Conservation (phyloP, 805 yeast genomes). For the Komagataella populi region DNA sequence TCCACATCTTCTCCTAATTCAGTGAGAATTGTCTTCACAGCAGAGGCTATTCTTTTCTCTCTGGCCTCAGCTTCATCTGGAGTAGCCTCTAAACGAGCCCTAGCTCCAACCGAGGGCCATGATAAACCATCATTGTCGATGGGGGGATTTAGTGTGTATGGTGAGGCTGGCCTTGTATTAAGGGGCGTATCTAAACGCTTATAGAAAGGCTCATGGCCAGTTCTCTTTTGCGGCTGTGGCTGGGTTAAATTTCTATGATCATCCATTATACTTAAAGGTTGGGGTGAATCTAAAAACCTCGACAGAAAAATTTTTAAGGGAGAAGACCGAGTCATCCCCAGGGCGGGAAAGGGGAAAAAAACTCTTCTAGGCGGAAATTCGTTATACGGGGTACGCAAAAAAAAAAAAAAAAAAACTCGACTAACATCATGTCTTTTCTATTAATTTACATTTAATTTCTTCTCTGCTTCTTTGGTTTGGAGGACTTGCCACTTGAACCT, state of each 20-base stretch:
- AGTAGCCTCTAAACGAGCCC: conserved; percentile 57
- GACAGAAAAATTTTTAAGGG: background rate
- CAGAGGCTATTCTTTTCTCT: conserved; percentile 67
- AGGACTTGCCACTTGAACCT: conserved; percentile 50
- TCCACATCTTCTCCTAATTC: conserved; percentile 87
- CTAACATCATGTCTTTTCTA: background rate
- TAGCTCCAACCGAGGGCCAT: conserved; percentile 87
- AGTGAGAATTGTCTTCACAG: conserved; percentile 61
- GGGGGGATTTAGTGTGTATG: conserved; percentile 73
- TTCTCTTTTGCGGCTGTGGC: background rate
- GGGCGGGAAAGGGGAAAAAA: background rate
- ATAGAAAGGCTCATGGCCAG: conserved; percentile 18
- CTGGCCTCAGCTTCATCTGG: conserved; percentile 53
- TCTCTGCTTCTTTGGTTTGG: background rate
- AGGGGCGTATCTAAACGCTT: conserved; percentile 38
- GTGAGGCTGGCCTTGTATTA: conserved; percentile 68
- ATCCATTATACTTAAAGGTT: background rate
- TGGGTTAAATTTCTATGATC: background rate
- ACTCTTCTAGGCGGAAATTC: background rate
- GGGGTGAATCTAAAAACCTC: background rate
- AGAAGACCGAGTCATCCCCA: background rate
- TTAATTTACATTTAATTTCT: background rate
- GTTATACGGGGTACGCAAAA: background rate
- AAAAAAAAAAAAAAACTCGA: background rate
- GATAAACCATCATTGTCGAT: conserved; percentile 84